Evolutionary conservation across 2,329 filamentous ascomycete genomes (phyloP), one percentile per base, ranked within the genome.

Genomic region (Arthrobotrys entomopaga): DNA sequence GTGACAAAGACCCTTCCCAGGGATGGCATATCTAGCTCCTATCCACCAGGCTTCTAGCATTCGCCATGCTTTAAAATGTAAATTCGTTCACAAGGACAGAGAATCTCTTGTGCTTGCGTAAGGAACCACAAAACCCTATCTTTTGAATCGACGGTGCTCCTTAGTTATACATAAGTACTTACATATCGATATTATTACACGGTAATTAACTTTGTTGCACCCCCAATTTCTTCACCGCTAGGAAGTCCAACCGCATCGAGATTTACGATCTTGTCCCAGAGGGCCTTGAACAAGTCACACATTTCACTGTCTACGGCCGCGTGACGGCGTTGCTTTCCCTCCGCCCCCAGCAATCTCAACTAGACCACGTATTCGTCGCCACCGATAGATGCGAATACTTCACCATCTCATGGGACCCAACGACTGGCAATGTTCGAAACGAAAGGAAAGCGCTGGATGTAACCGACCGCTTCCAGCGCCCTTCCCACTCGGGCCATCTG

Each of bases 1-100:
- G 24, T 13, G 10, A 43, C 43, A 38, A 40, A 46, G 42, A 50
- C 8, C 46, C 10, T 15, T 34, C 24, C 7, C 11, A 20, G n/a
- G 0, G 29, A 99, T 99, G 95, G 91, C 95, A 60, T 99, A 98
- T 82, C 85, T 99, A 79, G 93, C 92, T 75, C 93, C 95, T 43
- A 95, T 99, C 67, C 95, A 99, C 82, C 87, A 89, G 79, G 91
- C 95, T 22, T 97, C 92, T 81, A 96, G 92, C 83, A 89, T 97
- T 77, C 89, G 93, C 65, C 91, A 97, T 86, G 94, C 93, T 13
- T 82, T 98, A 77, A 91, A 90, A 80, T 86, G 94, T 74, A 89
- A 88, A 78, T 89, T 98, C 78, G 84, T 96, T 59, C 86, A 87
- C 49, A 83, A 87, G 3, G 87, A 91, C 58, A 88, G 93, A 75